Evolutionary conservation across 192 early-diverging fungal species (phyloP), one percentile per base, ranked within the genome.

Genomic region (Coemansia sp.): DNA sequence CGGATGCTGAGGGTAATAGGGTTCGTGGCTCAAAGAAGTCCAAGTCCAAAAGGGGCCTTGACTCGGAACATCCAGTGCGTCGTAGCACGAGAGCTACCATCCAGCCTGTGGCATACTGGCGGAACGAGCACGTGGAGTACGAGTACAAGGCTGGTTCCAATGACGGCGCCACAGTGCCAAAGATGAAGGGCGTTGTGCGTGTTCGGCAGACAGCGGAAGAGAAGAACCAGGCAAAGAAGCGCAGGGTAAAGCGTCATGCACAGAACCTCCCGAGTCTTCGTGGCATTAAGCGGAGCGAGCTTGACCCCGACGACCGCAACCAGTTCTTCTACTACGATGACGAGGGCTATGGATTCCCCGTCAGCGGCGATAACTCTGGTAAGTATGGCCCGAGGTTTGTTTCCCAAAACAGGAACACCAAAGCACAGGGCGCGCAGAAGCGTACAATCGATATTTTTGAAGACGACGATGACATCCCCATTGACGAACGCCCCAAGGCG

Each of bases 81-180:
- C 75, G 75, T 44, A 83, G 80, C 75, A 53, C 71, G 11, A 71
- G 80, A 6, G 62, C 74, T 6, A 73, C 60, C 26, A 68, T 83
- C 0, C 75, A 67, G 35, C 80, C 80, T 4, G 46, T 83, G 2
- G 80, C 74, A 12, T 83, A 59, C 53, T 83, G 80, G 80, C 80
- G 80, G 59, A 83, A 83, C 66, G 80, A 83, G 63, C 80, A 83
- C 44, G 72, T 83, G 33, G 80, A 77, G 35, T 83, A 83, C 67
- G 72, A 74, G 35, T 77, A 77, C 64, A 58, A 65, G 12, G 9
- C 57, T 1, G 75, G 69, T 0, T 16, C 64, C 1, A 55, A 21
- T 10, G 26, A 49, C n/a, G 66, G 68, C 0, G 67, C 58, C 11
- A 39, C 63, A 1, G 73, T 81, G 6, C 78, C 78, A 14, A 66